Evolutionary conservation across 2,329 filamentous ascomycete genomes (phyloP).

Genomic region (Phoma sp.): DNA sequence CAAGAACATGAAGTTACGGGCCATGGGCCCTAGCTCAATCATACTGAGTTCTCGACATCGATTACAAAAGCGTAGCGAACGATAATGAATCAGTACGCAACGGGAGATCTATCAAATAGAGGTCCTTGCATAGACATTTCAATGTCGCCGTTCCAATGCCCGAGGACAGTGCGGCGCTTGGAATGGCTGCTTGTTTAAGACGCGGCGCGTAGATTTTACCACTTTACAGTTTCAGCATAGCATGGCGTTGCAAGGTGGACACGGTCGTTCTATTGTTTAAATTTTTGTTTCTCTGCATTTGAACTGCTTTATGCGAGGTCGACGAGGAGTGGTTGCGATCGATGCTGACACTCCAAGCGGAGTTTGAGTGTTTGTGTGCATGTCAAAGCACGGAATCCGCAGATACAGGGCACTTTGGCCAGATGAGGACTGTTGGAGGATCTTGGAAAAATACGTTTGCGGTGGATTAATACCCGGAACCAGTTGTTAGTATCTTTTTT

Average conservation of each 20-base stretch:
- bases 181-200: not conserved
- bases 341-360: not conserved
- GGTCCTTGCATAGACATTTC: too few species aligned
- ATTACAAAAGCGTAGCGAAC: not conserved
- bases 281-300: not conserved
- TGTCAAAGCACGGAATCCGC: not conserved
- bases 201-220: not conserved
- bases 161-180: not conserved
- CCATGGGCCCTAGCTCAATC: not conserved
- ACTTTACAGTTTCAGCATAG: slow-evolving; percentile 9
- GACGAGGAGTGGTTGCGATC: not conserved
- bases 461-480: not conserved
- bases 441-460: not conserved
- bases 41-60: too few species aligned
- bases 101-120: too few species aligned
- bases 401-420: not conserved
- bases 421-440: slow-evolving; percentile 4
- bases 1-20: slow-evolving; percentile 14
- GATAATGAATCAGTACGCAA: too few species aligned
- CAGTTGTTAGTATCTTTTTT: not conserved
- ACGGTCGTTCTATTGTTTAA: not conserved
- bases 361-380: not conserved
- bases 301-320: not conserved
- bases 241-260: slow-evolving; percentile 7
- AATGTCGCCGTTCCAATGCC: not conserved